Evolutionary conservation across 2,329 filamentous ascomycete genomes (phyloP), one percentile per base, ranked within the genome.

Genomic region (Emericellopsis cladophorae): DNA sequence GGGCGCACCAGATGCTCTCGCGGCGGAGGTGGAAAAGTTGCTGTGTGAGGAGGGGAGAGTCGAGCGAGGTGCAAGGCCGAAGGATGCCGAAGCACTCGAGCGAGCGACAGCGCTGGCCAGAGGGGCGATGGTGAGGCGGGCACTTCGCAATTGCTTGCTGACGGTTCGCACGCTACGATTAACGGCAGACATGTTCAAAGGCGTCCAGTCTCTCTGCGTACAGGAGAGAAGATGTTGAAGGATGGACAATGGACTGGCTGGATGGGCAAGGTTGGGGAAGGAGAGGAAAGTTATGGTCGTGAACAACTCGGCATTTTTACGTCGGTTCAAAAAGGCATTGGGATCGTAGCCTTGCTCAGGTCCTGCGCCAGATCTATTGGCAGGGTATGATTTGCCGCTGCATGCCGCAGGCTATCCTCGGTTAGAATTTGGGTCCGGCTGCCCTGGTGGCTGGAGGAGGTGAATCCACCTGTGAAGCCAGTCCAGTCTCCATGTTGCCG

Each of bases 121-220:
- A 52, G 56, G 53, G 49, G 55, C 58, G 52, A 56, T 55, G 29
- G 56, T 53, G 40, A 58, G 48, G 46, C 58, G 62, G 51, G 58
- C 49, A 53, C 55, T 54, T 52, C 68, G 68, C 57, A 74, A 58
- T 52, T 70, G 68, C 64, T 64, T 71, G 50, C 72, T 68, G 46
- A 67, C 71, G 50, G 70, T 65, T 53, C 70, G 67, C 51, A 76
- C 59, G 57, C 66, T 67, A 53, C 71, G 69, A 54, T 65, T 66
- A 59, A 70, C 65, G 56, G 67, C 66, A 58, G 71, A 74, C 72
- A 75, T 75, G 55, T 49, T 55, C 43, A 29, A 29, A 4, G 12
- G 26, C 38, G 41, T 42, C 39, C 33, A 44, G 36, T 42, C n/a
- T 35, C 18, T 23, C 31, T 15, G 12, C 23, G 16, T 23, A 9